Evolutionary conservation across 164 flowering plant genomes (phyloP).

Genomic region (Brasenia schreberi): DNA sequence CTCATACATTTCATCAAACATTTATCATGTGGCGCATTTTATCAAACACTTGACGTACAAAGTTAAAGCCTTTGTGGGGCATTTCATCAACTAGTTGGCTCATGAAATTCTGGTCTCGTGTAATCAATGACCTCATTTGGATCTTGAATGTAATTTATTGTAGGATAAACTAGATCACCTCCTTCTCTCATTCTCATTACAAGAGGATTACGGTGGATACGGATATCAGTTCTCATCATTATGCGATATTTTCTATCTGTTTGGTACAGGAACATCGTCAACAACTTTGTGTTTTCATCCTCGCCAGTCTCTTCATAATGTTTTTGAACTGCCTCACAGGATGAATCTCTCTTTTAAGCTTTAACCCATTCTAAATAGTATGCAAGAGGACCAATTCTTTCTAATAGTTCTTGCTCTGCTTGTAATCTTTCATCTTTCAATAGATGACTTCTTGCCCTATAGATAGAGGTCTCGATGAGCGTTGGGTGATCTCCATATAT

Average conservation of each 20-base stretch:
- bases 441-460: conserved; percentile 78
- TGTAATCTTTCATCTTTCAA: conserved; percentile 86
- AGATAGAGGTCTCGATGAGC: conserved; percentile 67
- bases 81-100: conserved; percentile 32
- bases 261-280: conserved; percentile 72
- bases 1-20: too few relatives aligned
- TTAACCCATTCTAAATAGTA: conserved; percentile 97
- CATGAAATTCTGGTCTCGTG: conserved; percentile 89
- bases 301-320: conserved; percentile 99
- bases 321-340: conserved; percentile 80
- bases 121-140: conserved; percentile 77
- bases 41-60: too few relatives aligned
- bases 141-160: conserved; percentile 86
- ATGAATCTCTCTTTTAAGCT: conserved; percentile 89
- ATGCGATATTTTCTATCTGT: conserved; percentile 78
- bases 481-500: conserved; percentile 92
- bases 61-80: too few relatives aligned
- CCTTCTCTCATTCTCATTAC: conserved; percentile 97
- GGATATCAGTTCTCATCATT: conserved; percentile 92
- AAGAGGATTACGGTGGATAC: conserved; percentile 78
- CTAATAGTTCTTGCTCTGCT: conserved; percentile 62
- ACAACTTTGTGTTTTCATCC: conserved; percentile 78
- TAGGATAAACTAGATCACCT: conserved; percentile 98
- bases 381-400: conserved; percentile 65
- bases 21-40: too few relatives aligned